These are phyloP conservation scores for Kuraishia ogatae DNA, from an alignment of 805 yeast species.

Conservation along the genomic window DNA sequence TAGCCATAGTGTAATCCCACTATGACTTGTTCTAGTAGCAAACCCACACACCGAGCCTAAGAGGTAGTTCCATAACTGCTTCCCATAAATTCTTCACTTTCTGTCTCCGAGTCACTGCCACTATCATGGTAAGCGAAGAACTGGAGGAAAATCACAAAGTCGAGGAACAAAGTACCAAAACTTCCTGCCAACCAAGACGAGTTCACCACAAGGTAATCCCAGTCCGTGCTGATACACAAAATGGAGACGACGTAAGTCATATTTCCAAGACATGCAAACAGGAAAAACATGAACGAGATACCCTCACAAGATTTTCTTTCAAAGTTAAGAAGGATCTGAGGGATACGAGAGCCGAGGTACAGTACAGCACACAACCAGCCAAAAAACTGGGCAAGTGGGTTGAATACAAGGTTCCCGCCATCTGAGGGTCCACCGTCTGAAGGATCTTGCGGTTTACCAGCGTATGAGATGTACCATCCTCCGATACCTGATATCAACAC, in stretches of 20 bases:
- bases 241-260: constrained; percentile 85
- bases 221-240: constrained; percentile 62
- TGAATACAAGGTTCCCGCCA: constrained; percentile 42
- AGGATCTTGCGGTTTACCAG: constrained; percentile 30
- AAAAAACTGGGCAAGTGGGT: constrained; percentile 75
- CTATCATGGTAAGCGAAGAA: constrained; percentile 64
- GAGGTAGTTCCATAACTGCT: constrained; percentile 5
- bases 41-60: no score
- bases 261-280: constrained; percentile 94
- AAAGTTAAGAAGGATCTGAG: constrained; percentile 82
- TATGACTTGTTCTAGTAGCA: no score
- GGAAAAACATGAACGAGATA: constrained; percentile 83
- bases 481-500: constrained; percentile 73
- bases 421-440: constrained; percentile 22
- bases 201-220: constrained; percentile 67
- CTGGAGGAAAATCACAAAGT: constrained; percentile 76
- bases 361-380: constrained; percentile 75
- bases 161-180: constrained; percentile 77
- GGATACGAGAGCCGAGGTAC: constrained; percentile 83
- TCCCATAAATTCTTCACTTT: constrained; percentile 19
- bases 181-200: constrained; percentile 92
- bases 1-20: no score
- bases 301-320: constrained; percentile 92
- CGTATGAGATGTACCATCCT: constrained; percentile 77
- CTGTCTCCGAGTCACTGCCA: constrained; percentile 5